Conservation (phyloP, 1,139 yeast genomes). For the Debaryomyces psychrophilus region DNA sequence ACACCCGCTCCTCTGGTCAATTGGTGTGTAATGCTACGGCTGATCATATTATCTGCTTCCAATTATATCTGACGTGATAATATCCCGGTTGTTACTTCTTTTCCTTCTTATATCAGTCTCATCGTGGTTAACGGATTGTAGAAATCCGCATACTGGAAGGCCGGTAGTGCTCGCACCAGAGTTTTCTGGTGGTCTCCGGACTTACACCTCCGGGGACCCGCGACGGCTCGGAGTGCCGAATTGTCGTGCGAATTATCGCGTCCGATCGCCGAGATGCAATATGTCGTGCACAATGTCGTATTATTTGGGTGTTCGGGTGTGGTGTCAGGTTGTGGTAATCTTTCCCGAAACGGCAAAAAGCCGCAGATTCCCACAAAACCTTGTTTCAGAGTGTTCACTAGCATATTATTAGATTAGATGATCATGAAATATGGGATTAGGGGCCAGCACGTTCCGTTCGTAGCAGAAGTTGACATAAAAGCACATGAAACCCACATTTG, state of each 20-base stretch:
- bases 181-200: neutral
- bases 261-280: neutral
- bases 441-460: neutral
- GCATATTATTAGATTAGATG: neutral
- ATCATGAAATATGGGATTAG: neutral
- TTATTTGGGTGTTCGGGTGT: neutral
- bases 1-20: conserved; percentile 12
- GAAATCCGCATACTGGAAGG: conserved; percentile 8
- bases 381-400: conserved; percentile 7
- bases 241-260: no score
- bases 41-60: conserved; percentile 9
- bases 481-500: neutral
- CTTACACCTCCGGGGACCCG: neutral
- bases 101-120: conserved; percentile 3
- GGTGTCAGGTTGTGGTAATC: neutral
- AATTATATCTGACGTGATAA: conserved; percentile 2
- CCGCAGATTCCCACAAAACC: conserved; percentile 9
- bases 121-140: conserved; percentile 8
- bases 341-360: conserved; percentile 4
- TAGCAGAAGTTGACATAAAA: neutral
- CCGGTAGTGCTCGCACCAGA: conserved; percentile 4
- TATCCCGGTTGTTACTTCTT: conserved; percentile 4
- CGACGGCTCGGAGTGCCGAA: no score
- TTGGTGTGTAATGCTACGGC: conserved; percentile 14
- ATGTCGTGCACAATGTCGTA: neutral